Conservation (phyloP, 495 filamentous ascomycete genomes). For the Podospora sp. region DNA sequence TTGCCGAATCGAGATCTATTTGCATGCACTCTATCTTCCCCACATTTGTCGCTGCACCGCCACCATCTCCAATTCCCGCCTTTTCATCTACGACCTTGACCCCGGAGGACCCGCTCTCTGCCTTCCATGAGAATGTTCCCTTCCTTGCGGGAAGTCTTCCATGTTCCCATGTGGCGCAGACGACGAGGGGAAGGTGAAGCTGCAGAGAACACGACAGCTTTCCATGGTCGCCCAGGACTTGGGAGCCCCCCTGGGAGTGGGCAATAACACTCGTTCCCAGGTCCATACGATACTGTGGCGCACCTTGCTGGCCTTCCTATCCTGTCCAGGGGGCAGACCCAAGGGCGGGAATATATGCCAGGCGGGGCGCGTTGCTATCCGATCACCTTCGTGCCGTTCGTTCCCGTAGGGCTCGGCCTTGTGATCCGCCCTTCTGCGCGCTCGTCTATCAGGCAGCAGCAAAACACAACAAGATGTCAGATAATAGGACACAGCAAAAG, state of each 20-base stretch:
- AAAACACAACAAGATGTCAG: not conserved
- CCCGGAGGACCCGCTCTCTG: not conserved
- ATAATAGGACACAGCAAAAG: not conserved
- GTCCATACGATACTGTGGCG: not conserved
- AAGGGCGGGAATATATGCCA: not conserved
- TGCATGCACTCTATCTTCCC: constrained; percentile 1
- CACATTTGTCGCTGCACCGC: not conserved
- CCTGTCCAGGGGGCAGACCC: not conserved
- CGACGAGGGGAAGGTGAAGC: not conserved
- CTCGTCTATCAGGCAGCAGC: not conserved
- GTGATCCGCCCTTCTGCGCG: not conserved
- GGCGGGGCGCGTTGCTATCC: not conserved
- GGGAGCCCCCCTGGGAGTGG: not conserved
- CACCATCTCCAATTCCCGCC: not conserved
- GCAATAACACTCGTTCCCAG: not conserved
- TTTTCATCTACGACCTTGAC: not conserved
- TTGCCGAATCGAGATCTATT: not conserved
- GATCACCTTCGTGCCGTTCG: not conserved
- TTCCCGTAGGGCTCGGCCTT: not conserved
- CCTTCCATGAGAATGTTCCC: not conserved
- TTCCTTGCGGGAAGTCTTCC: not conserved
- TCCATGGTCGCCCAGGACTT: not conserved
- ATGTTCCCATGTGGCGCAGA: not conserved
- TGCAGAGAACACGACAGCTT: not conserved
- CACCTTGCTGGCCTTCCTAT: not conserved